Evolutionary conservation across 192 early-diverging fungal genomes (phyloP), one percentile per base, ranked within the genome.

Genomic region (Globomyces pollinis-pini): DNA sequence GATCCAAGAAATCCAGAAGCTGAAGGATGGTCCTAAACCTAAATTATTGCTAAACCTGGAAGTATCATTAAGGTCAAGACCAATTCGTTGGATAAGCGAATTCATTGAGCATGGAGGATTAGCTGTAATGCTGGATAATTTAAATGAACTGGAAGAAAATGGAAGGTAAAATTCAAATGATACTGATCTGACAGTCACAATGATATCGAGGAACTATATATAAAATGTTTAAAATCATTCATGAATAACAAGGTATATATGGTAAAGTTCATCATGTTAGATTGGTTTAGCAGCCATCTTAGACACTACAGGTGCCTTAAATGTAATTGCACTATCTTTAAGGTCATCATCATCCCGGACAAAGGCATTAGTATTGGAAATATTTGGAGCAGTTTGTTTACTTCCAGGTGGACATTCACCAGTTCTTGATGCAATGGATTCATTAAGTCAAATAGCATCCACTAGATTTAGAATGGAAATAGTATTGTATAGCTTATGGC

Each of bases 211-310:
- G 74, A 77, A 32, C 64, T 80, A 6, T 73, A 78, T 53, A 78
- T 80, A 54, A 73, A 77, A 53, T 78, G 78, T 47, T 50, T 80
- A 9, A 78, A 78, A 49, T 73, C 75, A 0, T 53, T 80, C 24
- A 80, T 80, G 78, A 80, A 80, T 60, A 77, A 78, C 66, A 72
- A 73, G n/a, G n/a, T n/a, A n/a, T n/a, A n/a, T n/a, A n/a, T n/a
- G 59, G 66, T 69, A 13, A 20, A 3, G 56, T 49, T 2, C 8
- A 0, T 50, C 18, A 69, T n/a, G n/a, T n/a, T n/a, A n/a, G 62
- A 74, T 75, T 31, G 78, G 78, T 24, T 53, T 80, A n/a, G 70
- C 69, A 0, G 71, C 73, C 12, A 70, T 80, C 16, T 64, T 80
- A 23, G 75, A 80, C 33, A 60, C 59, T 20, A 63, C 64, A 2